phyloP scores from a whole-genome alignment of 371 early-diverging fungal genomes.

The Cokeromyces recurvatus region DNA sequence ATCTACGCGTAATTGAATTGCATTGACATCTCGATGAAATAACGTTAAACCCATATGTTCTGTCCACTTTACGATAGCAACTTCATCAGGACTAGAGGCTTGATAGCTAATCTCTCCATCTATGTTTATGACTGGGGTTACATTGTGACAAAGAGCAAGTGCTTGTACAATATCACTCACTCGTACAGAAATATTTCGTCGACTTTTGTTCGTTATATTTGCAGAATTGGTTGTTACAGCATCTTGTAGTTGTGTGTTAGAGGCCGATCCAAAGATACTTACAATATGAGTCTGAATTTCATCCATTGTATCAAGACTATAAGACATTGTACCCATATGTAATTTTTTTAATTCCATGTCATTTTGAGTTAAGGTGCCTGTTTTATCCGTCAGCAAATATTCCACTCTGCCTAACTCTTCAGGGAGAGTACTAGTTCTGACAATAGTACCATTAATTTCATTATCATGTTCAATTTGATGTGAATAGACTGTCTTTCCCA shows the following conservation, averaged over 20 bases:
- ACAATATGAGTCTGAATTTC: constrained; percentile 71
- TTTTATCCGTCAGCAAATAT: constrained; percentile 98
- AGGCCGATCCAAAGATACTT: constrained; percentile 51
- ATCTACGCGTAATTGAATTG: constrained; percentile 66
- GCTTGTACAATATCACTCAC: constrained; percentile 83
- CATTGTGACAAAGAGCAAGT: constrained; percentile 92
- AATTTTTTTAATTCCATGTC: constrained; percentile 98
- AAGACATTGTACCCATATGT: constrained; percentile 97
- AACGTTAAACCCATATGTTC: constrained; percentile 87
- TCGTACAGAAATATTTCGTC: constrained; percentile 74
- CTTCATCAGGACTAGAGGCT: constrained; percentile 99
- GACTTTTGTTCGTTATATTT: constrained; percentile 11
- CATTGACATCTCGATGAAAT: constrained; percentile 66
- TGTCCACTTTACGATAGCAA: constrained; percentile 98
- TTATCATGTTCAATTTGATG: constrained; percentile 78
- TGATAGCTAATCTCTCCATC: constrained; percentile 74
- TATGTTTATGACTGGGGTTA: constrained; percentile 59
- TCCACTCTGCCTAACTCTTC: constrained; percentile 98
- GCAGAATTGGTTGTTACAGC: neutral
- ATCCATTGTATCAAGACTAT: constrained; percentile 85
- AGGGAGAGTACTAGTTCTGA: constrained; percentile 95
- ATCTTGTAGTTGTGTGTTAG: too few species aligned
- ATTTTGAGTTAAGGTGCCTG: constrained; percentile 99
- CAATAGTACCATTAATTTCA: constrained; percentile 85
- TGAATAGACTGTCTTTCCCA: constrained; percentile 94